These are phyloP conservation scores for Pinus taeda DNA, from an alignment of 75 land plant genomes.

Conservation along the genomic window DNA sequence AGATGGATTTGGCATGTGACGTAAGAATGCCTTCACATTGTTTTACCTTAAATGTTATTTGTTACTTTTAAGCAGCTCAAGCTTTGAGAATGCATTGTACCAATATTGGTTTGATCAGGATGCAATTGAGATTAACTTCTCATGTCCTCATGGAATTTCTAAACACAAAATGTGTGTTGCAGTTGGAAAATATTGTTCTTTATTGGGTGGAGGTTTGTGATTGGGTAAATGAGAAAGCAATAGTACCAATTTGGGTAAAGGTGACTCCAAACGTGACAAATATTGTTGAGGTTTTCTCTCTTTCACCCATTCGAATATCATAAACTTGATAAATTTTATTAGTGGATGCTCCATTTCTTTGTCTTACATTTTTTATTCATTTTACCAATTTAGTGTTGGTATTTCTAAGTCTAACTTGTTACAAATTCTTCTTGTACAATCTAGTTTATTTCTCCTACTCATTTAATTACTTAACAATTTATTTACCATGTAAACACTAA, in stretches of 20 bases:
- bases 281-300: conserved; percentile 68
- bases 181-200: conserved; percentile 91
- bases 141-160: conserved; percentile 99
- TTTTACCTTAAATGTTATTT: too few relatives aligned
- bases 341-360: not conserved
- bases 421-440: too few relatives aligned
- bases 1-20: not conserved
- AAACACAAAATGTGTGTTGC: conserved; percentile 98
- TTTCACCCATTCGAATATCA: not conserved
- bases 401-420: too few relatives aligned
- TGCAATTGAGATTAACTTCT: conserved; percentile 96
- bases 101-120: conserved; percentile 52
- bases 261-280: conserved; percentile 99
- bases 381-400: too few relatives aligned
- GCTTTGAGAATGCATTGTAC: not conserved
- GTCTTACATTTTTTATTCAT: not conserved
- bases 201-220: conserved; percentile 90
- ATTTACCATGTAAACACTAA: too few relatives aligned
- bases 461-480: too few relatives aligned
- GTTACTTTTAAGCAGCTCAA: not conserved
- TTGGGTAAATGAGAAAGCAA: conserved; percentile 97
- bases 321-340: not conserved
- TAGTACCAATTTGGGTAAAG: conserved; percentile 98
- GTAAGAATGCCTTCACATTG: not conserved
- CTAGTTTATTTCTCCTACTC: too few relatives aligned